Evolutionary conservation across 2,329 filamentous ascomycete genomes (phyloP), one percentile per base, ranked within the genome.

Genomic region (Blumeria hordei): DNA sequence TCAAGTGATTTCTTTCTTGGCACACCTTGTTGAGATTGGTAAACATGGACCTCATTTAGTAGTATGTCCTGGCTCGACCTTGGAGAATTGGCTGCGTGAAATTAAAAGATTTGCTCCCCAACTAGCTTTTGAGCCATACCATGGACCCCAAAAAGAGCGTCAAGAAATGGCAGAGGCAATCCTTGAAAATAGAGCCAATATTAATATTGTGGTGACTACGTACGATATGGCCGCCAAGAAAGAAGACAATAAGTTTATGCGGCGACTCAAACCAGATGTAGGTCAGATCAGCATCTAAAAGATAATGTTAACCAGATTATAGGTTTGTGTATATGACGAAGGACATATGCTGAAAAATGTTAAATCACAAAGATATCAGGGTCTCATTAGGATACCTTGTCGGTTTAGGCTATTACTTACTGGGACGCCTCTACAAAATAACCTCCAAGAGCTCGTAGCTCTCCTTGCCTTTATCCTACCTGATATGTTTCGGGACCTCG

Each of bases 391-490:
- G 37, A 88, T 98, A 55, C 76, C 76, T 0, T 81, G 87, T 0
- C 71, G 78, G n/a, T 95, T 92, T 74, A 81, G 88, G 58, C 76
- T 98, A 53, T 74, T 98, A 3, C 75, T 98, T 32, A 86, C 82
- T 33, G 92, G 92, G 44, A 98, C 92, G 0, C 92, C 92, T 0
- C 75, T 98, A 1, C 86, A 93, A 66, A 93, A 98, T 69, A 96
- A 96, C 65, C 72, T 98, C 18, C 82, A 90, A 64, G 92, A 98
- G 69, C 78, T 98, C 63, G 83, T 88, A 43, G 85, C 88, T 2
- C 76, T 98, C 12, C 76, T 98, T 11, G 86, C 83, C n/a, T 96
- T 98, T 65, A 88, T 98, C 63, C 83, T 96, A 67, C 92, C 92
- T 0, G 70, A 77, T 7, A 75, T 96, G 37, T 98, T 98, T 66